Percentiles rank a stretch among this genome's conserved stretches.
Conservation (phyloP, 1,284 basidiomycete genomes). For the Peniophora sp. region DNA sequence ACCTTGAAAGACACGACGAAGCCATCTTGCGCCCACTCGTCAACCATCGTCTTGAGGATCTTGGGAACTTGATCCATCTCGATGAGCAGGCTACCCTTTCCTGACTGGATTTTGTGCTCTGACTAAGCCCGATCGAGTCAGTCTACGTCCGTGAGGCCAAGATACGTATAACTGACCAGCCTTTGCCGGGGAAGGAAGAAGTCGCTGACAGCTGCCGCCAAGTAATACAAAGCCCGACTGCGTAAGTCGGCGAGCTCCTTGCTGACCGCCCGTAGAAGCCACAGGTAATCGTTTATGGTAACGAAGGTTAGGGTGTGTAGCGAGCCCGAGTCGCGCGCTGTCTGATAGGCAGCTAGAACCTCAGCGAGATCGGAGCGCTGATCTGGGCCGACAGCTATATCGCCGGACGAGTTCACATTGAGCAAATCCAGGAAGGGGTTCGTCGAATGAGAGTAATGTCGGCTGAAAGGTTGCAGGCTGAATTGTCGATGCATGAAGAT, state of each 20-base stretch:
- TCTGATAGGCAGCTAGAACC: constrained; percentile 78
- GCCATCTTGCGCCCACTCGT: constrained; percentile 88
- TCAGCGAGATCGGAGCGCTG: constrained; percentile 63
- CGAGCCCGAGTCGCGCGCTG: constrained; percentile 64
- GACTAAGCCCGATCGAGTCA: constrained; percentile 43
- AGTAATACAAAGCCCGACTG: constrained; percentile 83
- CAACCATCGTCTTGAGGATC: constrained; percentile 86
- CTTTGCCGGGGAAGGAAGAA: constrained; percentile 92
- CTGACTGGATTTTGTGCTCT: constrained; percentile 97
- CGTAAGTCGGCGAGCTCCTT: constrained; percentile 63
- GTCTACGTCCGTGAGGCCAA: background rate
- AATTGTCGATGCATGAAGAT: constrained; percentile 98
- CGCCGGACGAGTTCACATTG: constrained; percentile 48
- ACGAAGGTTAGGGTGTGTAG: constrained; percentile 88
- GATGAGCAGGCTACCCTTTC: constrained; percentile 85
- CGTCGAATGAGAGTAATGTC: constrained; percentile 96
- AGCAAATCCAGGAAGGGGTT: constrained; percentile 97
- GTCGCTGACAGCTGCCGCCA: constrained; percentile 96
- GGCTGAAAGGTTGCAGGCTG: constrained; percentile 92
- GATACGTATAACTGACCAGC: constrained; percentile 52
- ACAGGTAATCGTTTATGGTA: constrained; percentile 95
- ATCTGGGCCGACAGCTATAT: constrained; percentile 59
- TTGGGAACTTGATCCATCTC: constrained; percentile 99
- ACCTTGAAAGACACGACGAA: constrained; percentile 98
- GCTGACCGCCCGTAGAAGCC: constrained; percentile 80